Percentiles rank a stretch among this genome's conserved stretches.
These are phyloP conservation scores for Termitomyces sp. DNA, from an alignment of 768 basidiomycete species.

Conservation along the genomic window DNA sequence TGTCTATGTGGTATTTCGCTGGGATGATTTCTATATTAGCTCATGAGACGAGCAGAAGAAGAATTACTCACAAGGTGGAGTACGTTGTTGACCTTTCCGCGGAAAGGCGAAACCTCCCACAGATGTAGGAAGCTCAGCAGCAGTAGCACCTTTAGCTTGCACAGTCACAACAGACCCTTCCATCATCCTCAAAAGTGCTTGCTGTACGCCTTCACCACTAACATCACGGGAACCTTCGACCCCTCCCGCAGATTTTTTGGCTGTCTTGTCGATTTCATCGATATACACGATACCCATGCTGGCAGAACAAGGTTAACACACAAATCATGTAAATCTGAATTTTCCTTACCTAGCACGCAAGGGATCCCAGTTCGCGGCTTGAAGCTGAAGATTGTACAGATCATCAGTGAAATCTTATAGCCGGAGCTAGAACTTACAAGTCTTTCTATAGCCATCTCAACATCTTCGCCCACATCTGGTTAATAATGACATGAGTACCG, in stretches of 20 bases:
- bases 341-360: conserved; percentile 66
- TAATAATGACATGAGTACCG: conserved; percentile 5
- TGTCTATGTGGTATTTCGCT: conserved; percentile 73
- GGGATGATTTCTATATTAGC: background rate
- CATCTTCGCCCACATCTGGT: conserved; percentile 93
- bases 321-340: background rate
- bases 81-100: conserved; percentile 41
- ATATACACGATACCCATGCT: conserved; percentile 95
- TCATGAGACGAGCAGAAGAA: background rate
- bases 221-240: conserved; percentile 81
- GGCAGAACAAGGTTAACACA: conserved; percentile 5
- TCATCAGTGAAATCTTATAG: background rate
- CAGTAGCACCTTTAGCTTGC: conserved; percentile 61
- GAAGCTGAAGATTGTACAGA: conserved; percentile 48
- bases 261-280: conserved; percentile 94
- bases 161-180: conserved; percentile 87
- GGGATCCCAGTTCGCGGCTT: conserved; percentile 89
- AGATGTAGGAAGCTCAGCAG: conserved; percentile 40
- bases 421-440: conserved; percentile 44
- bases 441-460: conserved; percentile 86
- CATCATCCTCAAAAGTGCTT: conserved; percentile 89
- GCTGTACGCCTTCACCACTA: conserved; percentile 95
- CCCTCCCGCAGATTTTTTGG: conserved; percentile 56
- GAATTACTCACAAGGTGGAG: conserved; percentile 30
- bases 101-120: conserved; percentile 42